Base-by-base conservation (phyloP, 2,329 filamentous ascomycete genomes). In the Colletotrichum lentis region DNA sequence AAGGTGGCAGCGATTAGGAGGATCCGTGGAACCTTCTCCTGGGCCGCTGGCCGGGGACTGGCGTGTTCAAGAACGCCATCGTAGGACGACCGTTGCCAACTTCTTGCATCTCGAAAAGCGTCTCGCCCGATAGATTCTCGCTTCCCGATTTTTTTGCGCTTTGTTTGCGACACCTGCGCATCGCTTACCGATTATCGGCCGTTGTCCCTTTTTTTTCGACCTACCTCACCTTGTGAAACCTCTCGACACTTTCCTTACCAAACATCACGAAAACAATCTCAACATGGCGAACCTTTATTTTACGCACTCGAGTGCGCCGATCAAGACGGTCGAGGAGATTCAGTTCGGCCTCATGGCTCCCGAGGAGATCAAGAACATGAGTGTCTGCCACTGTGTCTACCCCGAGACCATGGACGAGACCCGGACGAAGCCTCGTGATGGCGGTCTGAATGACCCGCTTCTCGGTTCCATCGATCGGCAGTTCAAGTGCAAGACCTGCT, bases 341-440 rank as follows among this genome's bases (percentile, higher is more conserved):
- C 96, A 99, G 85, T 99, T 99, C 78, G 96, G 96, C 77, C 88
- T 99, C 78, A 88, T 99, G 81, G 97, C 96, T 43, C 96, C 96
- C 31, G 96, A 99, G 80, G 96, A 99, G 84, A 97, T 98, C 82
- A 98, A 99, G 85, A 94, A 91, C 76, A 96, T 98, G 93, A 97
- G 94, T 81, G 95, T 98, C 71, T 92, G 90, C 74, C 93, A 97
- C 79, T 95, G 99, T 78, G 88, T 96, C 79, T 98, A 97, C 78
- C 94, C 96, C n/a, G 96, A 99, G 84, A 98, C 96, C 35, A 97
- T 99, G 96, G 96, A 99, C 77, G 96, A 99, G 81, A 91, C 91
- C 80, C 92, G 94, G 76, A 90, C 92, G 73, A 93, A 93, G 78
- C 96, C 96, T 72, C 93, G 96, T 73, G 91, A 96, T 70, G 91